Conservation (phyloP, 352 stramenopile species). For the Pythium myriotylum region DNA sequence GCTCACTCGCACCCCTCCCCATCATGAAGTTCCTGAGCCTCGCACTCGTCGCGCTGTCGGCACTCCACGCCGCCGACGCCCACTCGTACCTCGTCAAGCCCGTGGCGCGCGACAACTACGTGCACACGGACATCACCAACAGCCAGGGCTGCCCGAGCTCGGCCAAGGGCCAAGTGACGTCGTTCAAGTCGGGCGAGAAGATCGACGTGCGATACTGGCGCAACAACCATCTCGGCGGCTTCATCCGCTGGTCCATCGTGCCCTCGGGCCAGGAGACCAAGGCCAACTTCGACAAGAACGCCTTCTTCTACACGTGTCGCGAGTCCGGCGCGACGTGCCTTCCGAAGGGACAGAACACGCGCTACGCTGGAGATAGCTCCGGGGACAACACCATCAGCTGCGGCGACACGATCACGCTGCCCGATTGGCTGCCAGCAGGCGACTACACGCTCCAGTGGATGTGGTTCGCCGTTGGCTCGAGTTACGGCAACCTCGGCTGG, state of each 20-base stretch:
- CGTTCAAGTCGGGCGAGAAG: constrained; percentile 17
- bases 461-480: constrained; percentile 18
- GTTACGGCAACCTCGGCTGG: constrained; percentile 19
- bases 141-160: constrained; percentile 10
- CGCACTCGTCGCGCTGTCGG: no score
- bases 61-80: background rate
- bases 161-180: constrained; percentile 11
- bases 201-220: constrained; percentile 35
- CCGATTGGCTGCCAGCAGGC: constrained; percentile 19
- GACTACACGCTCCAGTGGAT: constrained; percentile 32
- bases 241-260: constrained; percentile 34
- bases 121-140: constrained; percentile 2
- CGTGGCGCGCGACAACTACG: constrained; percentile 2
- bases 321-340: constrained; percentile 28
- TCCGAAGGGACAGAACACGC: constrained; percentile 14
- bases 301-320: constrained; percentile 36
- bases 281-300: constrained; percentile 28
- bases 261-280: constrained; percentile 21
- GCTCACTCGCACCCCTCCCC: no score
- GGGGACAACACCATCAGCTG: constrained; percentile 13
- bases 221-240: constrained; percentile 41
- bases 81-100: constrained; percentile 25
- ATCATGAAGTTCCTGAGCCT: no score
- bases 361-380: constrained; percentile 14
- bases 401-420: constrained; percentile 27